Percentiles rank a stretch among this genome's conserved stretches.
These are phyloP conservation scores for Curvularia sp. DNA, from an alignment of 2,329 filamentous ascomycete genomes.

Conservation along the genomic window DNA sequence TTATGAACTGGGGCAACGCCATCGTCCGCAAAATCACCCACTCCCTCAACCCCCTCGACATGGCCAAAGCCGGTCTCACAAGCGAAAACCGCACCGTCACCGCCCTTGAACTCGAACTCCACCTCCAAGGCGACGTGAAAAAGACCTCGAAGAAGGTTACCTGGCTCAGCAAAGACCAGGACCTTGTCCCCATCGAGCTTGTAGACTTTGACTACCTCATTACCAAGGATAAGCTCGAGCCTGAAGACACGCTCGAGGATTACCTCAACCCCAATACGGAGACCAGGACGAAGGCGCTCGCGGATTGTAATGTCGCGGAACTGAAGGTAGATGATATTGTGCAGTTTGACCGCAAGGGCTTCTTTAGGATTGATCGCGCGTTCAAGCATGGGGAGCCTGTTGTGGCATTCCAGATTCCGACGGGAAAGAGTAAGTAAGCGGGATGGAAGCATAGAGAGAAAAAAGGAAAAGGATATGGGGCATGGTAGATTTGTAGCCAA, in stretches of 20 bases:
- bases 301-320: constrained; percentile 78
- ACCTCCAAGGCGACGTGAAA: constrained; percentile 92
- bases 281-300: constrained; percentile 74
- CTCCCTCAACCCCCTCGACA: constrained; percentile 56
- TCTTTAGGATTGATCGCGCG: constrained; percentile 80
- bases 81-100: constrained; percentile 60
- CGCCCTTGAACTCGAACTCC: constrained; percentile 79
- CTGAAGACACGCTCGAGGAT: constrained; percentile 82
- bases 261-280: constrained; percentile 80
- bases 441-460: background rate
- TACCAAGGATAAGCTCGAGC: constrained; percentile 91
- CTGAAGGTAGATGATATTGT: constrained; percentile 90
- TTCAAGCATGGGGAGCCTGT: constrained; percentile 65
- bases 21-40: constrained; percentile 72
- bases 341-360: constrained; percentile 93
- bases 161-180: constrained; percentile 82
- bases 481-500: background rate
- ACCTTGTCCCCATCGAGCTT: constrained; percentile 80
- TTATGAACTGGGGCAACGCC: constrained; percentile 97
- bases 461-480: background rate
- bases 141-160: constrained; percentile 96
- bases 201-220: constrained; percentile 96
- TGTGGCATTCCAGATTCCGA: constrained; percentile 74
- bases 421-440: constrained; percentile 60
- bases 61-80: constrained; percentile 53